phyloP scores from a whole-genome alignment of 495 filamentous ascomycete genomes.

The Chlorociboria aeruginascens region DNA sequence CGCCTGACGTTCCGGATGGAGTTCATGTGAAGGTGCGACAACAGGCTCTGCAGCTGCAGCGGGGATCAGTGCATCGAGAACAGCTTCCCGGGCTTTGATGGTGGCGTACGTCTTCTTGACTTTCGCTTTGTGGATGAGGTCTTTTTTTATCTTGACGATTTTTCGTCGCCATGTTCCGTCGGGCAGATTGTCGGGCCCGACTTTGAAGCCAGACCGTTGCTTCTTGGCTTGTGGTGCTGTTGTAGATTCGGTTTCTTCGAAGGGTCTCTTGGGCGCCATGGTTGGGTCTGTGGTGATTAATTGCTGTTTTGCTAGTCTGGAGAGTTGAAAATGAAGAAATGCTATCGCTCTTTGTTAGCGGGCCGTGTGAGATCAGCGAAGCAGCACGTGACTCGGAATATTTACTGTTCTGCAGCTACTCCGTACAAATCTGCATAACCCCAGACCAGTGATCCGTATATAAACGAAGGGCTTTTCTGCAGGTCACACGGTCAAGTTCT shows the following conservation, averaged over 20 bases:
- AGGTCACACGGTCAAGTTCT: too few relatives aligned
- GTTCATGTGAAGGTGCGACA: slow-evolving; percentile 31
- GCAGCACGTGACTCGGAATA: too few relatives aligned
- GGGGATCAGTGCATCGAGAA: slow-evolving; percentile 9
- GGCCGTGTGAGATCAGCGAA: too few relatives aligned
- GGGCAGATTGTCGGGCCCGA: slow-evolving; percentile 86
- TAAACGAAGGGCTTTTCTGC: too few relatives aligned
- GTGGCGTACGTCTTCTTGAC: slow-evolving; percentile 90
- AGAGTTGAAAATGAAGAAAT: not conserved
- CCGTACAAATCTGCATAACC: too few relatives aligned
- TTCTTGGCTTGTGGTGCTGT: slow-evolving; percentile 31
- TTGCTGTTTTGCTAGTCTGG: not conserved
- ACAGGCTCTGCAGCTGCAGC: slow-evolving; percentile 1
- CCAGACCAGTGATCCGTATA: too few relatives aligned
- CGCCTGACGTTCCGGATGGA: slow-evolving; percentile 63
- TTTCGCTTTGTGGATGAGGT: slow-evolving; percentile 87
- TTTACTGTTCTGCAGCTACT: too few relatives aligned
- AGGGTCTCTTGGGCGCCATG: slow-evolving; percentile 55
- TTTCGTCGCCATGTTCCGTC: slow-evolving; percentile 88
- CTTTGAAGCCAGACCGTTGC: slow-evolving; percentile 43
- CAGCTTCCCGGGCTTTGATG: slow-evolving; percentile 46
- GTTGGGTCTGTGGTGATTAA: slow-evolving; percentile 4
- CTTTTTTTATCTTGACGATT: slow-evolving; percentile 88
- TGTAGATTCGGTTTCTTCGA: slow-evolving; percentile 37
- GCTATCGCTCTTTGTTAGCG: not conserved